Conservation (phyloP, 805 yeast genomes). For the Candida incommunis region DNA sequence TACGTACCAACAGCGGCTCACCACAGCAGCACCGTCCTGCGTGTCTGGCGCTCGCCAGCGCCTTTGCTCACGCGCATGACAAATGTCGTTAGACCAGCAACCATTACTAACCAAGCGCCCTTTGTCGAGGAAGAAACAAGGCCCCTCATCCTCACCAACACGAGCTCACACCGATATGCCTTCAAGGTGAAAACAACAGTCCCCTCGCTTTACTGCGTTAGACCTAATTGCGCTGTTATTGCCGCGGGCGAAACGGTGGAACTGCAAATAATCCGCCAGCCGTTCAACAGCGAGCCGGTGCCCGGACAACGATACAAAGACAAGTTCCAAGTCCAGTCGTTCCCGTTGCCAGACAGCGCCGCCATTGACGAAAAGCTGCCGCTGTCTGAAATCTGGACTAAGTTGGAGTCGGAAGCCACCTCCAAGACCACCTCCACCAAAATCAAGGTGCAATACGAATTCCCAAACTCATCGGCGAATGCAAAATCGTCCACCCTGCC, state of each 20-base stretch:
- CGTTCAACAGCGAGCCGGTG: slow-evolving; percentile 60
- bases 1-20: too few species aligned
- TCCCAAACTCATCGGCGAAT: slow-evolving; percentile 8
- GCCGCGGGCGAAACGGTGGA: slow-evolving; percentile 59
- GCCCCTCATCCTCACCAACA: slow-evolving; percentile 33
- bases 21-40: too few species aligned
- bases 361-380: slow-evolving; percentile 28
- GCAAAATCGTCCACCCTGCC: not conserved
- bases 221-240: slow-evolving; percentile 82
- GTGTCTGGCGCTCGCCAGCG: too few species aligned
- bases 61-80: too few species aligned
- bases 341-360: slow-evolving; percentile 51
- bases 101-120: slow-evolving; percentile 39
- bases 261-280: slow-evolving; percentile 73
- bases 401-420: slow-evolving; percentile 46
- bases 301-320: slow-evolving; percentile 72
- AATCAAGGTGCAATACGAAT: slow-evolving; percentile 45
- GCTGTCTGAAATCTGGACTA: slow-evolving; percentile 65
- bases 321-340: slow-evolving; percentile 78
- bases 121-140: slow-evolving; percentile 61
- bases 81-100: too few species aligned
- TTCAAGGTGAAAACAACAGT: slow-evolving; percentile 98
- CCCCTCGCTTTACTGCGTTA: slow-evolving; percentile 85
- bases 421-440: slow-evolving; percentile 45
- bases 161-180: slow-evolving; percentile 48